Evolutionary conservation across 2,329 filamentous ascomycete species (phyloP).

Genomic region (Madurella mycetomatis): DNA sequence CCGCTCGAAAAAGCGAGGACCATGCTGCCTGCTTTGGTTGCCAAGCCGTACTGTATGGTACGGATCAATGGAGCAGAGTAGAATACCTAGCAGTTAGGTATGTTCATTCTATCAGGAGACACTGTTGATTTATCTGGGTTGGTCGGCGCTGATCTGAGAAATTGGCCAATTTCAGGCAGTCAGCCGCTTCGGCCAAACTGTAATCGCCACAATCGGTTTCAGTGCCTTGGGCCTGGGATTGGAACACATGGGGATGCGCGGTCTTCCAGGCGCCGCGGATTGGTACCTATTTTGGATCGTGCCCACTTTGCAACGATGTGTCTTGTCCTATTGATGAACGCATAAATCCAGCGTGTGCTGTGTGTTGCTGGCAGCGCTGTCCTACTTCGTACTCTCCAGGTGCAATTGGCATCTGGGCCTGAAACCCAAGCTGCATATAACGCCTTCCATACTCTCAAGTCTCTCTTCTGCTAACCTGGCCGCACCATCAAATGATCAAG

Average conservation of each 20-base stretch:
- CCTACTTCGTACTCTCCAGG: neutral
- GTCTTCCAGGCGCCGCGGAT: too few relatives aligned
- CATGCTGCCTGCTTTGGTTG: too few relatives aligned
- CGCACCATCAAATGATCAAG: neutral
- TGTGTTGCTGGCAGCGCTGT: neutral
- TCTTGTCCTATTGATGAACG: too few relatives aligned
- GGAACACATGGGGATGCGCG: too few relatives aligned
- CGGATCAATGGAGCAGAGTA: neutral
- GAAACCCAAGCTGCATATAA: neutral
- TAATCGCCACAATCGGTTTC: too few relatives aligned
- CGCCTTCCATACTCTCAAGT: neutral
- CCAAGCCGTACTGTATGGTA: too few relatives aligned
- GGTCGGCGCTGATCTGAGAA: slow-evolving; percentile 8
- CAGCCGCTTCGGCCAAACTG: neutral
- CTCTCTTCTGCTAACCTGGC: neutral
- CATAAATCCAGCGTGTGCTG: neutral
- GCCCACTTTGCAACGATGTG: too few relatives aligned
- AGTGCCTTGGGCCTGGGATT: too few relatives aligned
- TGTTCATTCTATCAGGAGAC: neutral
- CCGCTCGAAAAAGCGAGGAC: too few relatives aligned
- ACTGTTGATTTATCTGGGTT: too few relatives aligned
- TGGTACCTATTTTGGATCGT: too few relatives aligned
- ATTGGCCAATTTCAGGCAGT: slow-evolving; percentile 11
- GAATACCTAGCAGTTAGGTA: neutral
- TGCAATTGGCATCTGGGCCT: neutral